phyloP scores from a whole-genome alignment of 176 grass and related monocot genomes.

The Stipa capillata region DNA sequence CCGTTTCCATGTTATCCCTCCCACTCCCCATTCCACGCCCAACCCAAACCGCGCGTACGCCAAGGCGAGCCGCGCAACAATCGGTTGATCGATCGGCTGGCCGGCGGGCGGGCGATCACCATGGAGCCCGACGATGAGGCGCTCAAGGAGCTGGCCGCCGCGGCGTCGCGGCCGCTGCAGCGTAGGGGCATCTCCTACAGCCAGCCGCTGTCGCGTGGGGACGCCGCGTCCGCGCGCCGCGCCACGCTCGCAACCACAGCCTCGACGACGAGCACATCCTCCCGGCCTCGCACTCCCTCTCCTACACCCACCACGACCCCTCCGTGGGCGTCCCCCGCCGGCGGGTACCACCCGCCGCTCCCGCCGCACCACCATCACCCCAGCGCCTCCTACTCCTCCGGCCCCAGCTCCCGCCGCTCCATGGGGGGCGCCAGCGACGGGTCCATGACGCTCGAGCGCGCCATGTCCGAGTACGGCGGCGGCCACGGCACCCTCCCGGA shows the following conservation, averaged over 20 bases:
- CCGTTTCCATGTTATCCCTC: slow-evolving; percentile 43
- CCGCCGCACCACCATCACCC: slow-evolving; percentile 25
- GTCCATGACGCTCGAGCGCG: slow-evolving; percentile 64
- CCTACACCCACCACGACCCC: slow-evolving; percentile 28
- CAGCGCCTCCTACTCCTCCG: slow-evolving; percentile 23
- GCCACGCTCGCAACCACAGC: slow-evolving; percentile 63
- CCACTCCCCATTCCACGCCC: slow-evolving; percentile 6
- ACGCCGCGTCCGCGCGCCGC: slow-evolving; percentile 42
- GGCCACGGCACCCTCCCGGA: slow-evolving; percentile 59
- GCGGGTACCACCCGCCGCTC: slow-evolving; percentile 24
- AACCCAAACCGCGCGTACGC: background rate
- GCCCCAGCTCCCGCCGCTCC: slow-evolving; percentile 1
- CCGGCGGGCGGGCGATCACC: background rate
- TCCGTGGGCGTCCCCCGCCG: background rate
- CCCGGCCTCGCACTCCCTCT: slow-evolving; percentile 30
- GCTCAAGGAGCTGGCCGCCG: slow-evolving; percentile 18
- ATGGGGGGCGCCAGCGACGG: slow-evolving; percentile 33
- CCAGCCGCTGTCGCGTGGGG: slow-evolving; percentile 57
- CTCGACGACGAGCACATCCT: slow-evolving; percentile 54
- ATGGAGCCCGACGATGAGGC: slow-evolving; percentile 29
- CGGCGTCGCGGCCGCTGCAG: background rate
- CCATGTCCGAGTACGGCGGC: slow-evolving; percentile 80
- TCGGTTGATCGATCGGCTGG: background rate
- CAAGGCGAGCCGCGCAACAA: background rate
- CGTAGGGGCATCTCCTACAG: slow-evolving; percentile 78